phyloP scores from a whole-genome alignment of 2,329 filamentous ascomycete species.

The Arthrobotrys conoides region DNA sequence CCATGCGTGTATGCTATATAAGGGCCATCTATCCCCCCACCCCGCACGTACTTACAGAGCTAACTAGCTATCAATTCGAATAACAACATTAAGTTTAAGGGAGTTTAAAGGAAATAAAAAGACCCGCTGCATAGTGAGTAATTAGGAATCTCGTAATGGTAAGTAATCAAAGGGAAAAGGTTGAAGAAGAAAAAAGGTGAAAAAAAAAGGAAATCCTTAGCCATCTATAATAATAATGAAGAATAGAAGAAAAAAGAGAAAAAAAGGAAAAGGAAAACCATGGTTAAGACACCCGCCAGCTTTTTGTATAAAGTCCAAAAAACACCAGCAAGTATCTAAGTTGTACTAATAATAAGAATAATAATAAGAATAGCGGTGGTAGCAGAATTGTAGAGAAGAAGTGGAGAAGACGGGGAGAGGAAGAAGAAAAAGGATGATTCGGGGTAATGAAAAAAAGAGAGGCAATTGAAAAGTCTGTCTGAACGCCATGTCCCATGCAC shows the following conservation, averaged over 20 bases:
- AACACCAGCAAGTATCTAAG: conserved; percentile 38
- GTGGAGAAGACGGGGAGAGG: not conserved
- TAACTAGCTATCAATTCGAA: not conserved
- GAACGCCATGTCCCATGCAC: conserved; percentile 60
- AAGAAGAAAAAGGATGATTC: conserved; percentile 21
- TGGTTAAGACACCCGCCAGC: conserved; percentile 37
- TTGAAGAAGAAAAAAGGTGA: not conserved
- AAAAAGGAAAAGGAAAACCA: not conserved
- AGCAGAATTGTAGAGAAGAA: conserved; percentile 8
- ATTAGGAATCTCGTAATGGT: not conserved
- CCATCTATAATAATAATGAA: conserved; percentile 47
- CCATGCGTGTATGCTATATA: not conserved
- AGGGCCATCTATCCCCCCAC: not conserved
- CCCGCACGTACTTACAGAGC: not conserved
- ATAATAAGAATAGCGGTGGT: conserved; percentile 20
- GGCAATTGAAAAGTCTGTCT: conserved; percentile 4
- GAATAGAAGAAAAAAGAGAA: no score
- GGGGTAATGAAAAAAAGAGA: conserved; percentile 24
- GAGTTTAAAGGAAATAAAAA: not conserved
- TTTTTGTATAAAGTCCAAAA: conserved; percentile 44
- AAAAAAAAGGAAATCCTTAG: conserved; percentile 19
- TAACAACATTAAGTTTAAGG: conserved; percentile 1
- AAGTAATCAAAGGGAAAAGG: not conserved
- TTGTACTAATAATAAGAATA: conserved; percentile 13
- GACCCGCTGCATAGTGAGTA: conserved; percentile 6